phyloP scores from a whole-genome alignment of 805 yeast species.

The Scheffersomyces lignosus region DNA sequence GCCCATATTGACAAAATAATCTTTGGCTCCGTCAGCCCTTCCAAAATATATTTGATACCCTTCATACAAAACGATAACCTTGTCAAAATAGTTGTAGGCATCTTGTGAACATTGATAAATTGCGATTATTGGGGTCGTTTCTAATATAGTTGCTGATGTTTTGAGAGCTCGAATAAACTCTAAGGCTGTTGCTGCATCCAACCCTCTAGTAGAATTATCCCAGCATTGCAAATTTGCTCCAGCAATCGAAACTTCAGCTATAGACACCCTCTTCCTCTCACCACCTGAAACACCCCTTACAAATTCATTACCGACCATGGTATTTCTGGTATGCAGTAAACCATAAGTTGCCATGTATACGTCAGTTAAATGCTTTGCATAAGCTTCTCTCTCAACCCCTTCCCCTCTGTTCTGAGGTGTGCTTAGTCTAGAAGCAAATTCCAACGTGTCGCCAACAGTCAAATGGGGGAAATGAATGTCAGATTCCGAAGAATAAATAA shows the following conservation, averaged over 20 bases:
- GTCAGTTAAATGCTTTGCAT: slow-evolving; percentile 45
- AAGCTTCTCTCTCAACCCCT: slow-evolving; percentile 30
- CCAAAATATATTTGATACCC: slow-evolving; percentile 67
- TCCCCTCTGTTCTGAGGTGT: slow-evolving; percentile 60
- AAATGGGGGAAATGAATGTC: slow-evolving; percentile 58
- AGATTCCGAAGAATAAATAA: slow-evolving; percentile 40
- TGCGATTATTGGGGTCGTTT: too few relatives aligned
- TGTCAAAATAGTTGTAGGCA: slow-evolving; percentile 60
- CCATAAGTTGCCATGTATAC: slow-evolving; percentile 50
- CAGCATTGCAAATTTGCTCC: slow-evolving; percentile 60
- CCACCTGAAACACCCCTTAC: slow-evolving; percentile 77
- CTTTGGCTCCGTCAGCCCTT: slow-evolving; percentile 49
- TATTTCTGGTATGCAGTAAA: slow-evolving; percentile 57
- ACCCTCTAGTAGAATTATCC: slow-evolving; percentile 83
- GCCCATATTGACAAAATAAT: slow-evolving; percentile 35
- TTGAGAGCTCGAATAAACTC: slow-evolving; percentile 68
- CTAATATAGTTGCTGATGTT: too few relatives aligned
- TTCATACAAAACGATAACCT: slow-evolving; percentile 57
- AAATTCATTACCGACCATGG: slow-evolving; percentile 66
- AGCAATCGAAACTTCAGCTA: slow-evolving; percentile 61
- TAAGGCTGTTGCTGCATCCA: slow-evolving; percentile 79
- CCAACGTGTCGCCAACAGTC: slow-evolving; percentile 54
- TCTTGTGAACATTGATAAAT: slow-evolving; percentile 70
- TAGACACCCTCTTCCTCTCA: slow-evolving; percentile 69
- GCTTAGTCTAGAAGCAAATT: slow-evolving; percentile 49